Percentiles rank a stretch among this genome's conserved stretches.
These are phyloP conservation scores for Austroboletus niveus DNA, from an alignment of 1,284 basidiomycete species.

Conservation along the genomic window DNA sequence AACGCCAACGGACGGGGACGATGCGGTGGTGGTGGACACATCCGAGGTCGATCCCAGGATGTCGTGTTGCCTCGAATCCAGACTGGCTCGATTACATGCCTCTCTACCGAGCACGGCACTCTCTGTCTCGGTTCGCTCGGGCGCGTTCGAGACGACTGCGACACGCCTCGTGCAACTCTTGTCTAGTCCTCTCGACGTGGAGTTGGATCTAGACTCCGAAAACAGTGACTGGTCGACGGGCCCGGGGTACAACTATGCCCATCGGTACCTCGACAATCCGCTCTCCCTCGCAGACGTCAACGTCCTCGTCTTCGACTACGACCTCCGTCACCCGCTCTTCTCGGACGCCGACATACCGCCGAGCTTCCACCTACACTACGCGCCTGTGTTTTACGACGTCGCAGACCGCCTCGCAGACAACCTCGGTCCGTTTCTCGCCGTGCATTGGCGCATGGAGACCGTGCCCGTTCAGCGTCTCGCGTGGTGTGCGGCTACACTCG, in stretches of 20 bases:
- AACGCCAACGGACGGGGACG: neutral
- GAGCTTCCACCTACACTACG: slow-evolving; percentile 33
- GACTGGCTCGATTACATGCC: slow-evolving; percentile 24
- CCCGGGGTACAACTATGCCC: slow-evolving; percentile 8
- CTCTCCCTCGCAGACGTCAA: slow-evolving; percentile 21
- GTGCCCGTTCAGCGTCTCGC: slow-evolving; percentile 38
- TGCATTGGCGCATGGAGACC: slow-evolving; percentile 53
- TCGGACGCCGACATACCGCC: slow-evolving; percentile 1
- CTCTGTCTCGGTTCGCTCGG: slow-evolving; percentile 12
- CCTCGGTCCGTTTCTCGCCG: slow-evolving; percentile 38
- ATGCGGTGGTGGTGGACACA: slow-evolving; percentile 7
- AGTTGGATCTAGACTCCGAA: neutral
- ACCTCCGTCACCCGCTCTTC: slow-evolving; percentile 43
- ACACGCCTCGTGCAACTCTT: slow-evolving; percentile 14
- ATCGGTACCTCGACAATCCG: slow-evolving; percentile 16
- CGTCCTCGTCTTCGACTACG: slow-evolving; percentile 46
- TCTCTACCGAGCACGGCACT: slow-evolving; percentile 12
- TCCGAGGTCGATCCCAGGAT: slow-evolving; percentile 16
- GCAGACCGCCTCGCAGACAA: slow-evolving; percentile 36
- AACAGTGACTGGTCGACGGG: slow-evolving; percentile 1
- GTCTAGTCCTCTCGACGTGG: slow-evolving; percentile 3
- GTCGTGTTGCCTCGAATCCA: slow-evolving; percentile 32
- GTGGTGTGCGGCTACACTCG: slow-evolving; percentile 44
- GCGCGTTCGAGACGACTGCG: neutral
- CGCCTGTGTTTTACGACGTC: slow-evolving; percentile 37